Conservation (phyloP, 228 moss, liverwort and hornwort species). For the Sphagnum fallax region DNA sequence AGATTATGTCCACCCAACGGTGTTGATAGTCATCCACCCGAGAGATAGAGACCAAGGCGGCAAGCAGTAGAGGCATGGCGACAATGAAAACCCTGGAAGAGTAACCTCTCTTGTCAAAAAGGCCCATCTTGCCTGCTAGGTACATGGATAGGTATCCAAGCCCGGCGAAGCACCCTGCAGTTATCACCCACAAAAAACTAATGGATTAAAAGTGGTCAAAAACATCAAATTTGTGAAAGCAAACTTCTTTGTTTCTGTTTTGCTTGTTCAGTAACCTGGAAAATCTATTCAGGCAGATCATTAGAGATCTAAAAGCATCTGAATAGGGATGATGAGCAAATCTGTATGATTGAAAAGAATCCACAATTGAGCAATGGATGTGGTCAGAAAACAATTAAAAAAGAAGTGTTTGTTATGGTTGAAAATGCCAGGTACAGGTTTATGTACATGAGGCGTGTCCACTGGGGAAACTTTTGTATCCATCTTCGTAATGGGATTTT, state of each 20-base stretch:
- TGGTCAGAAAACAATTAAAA: no score
- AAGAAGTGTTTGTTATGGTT: no score
- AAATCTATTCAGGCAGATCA: no score
- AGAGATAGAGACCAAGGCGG: conserved; percentile 52
- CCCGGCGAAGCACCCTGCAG: conserved; percentile 77
- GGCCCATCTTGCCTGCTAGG: conserved; percentile 48
- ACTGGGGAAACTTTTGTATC: conserved; percentile 90
- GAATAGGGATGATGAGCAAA: no score
- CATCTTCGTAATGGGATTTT: conserved; percentile 25
- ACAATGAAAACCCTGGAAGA: conserved; percentile 45
- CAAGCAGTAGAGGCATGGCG: conserved; percentile 38
- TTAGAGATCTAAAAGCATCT: no score
- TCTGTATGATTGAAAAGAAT: no score
- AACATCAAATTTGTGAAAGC: no score
- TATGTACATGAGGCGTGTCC: conserved; percentile 80
- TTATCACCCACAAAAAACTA: neutral
- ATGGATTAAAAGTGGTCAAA: neutral
- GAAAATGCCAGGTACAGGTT: neutral
- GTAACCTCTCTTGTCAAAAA: conserved; percentile 71
- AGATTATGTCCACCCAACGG: conserved; percentile 63
- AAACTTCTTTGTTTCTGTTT: no score
- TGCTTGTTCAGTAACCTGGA: no score
- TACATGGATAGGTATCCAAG: conserved; percentile 63
- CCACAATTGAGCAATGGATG: no score
- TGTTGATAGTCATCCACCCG: conserved; percentile 80